Base-by-base conservation (phyloP, 2,329 filamentous ascomycete genomes). In the Fusarium keratoplasticum region DNA sequence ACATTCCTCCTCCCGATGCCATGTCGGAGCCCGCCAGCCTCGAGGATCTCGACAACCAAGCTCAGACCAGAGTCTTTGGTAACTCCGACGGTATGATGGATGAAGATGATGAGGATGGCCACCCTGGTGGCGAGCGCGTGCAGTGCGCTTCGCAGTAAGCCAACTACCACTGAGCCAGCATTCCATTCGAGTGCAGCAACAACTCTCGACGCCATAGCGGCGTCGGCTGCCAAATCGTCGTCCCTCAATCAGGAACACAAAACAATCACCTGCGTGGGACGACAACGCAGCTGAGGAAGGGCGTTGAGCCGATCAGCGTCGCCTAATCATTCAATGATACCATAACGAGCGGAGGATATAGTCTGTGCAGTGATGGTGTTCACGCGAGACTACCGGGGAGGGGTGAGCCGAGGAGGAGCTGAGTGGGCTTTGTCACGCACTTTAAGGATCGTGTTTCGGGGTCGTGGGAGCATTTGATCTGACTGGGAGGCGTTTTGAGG, bases 11-110 rank as follows among this genome's bases (percentile, higher is more conserved):
- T 6, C 79, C 88, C 31, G 95, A 98, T 80, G 92, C 93, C 35
- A 98, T 98, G 95, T 94, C 93, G 22, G 96, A 99, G 80, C 93
- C 94, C 77, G 97, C 92, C 78, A 91, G 93, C 60, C 89, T 98
- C 36, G 95, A 98, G 83, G 94, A 97, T 69, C 87, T 97, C 47
- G 96, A 98, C 47, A 90, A 88, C 79, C 86, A 89, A 54, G 84
- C 87, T 36, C 88, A 90, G 80, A 89, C 89, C 63, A 89, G 92
- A 76, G 93, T 93, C 52, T 92, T 93, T 74, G 92, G 91, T 69
- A 91, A 90, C 73, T 86, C 87, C 25, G 87, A 85, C 54, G 85
- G 84, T 64, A 82, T 83, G 70, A 91, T 91, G 87, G 92, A 94
- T 1, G 93, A 95, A 44, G 94, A 95, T 14, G 94, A 95, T 9